phyloP scores from a whole-genome alignment of 1,139 yeast genomes.

The Maudiozyma humilis region DNA sequence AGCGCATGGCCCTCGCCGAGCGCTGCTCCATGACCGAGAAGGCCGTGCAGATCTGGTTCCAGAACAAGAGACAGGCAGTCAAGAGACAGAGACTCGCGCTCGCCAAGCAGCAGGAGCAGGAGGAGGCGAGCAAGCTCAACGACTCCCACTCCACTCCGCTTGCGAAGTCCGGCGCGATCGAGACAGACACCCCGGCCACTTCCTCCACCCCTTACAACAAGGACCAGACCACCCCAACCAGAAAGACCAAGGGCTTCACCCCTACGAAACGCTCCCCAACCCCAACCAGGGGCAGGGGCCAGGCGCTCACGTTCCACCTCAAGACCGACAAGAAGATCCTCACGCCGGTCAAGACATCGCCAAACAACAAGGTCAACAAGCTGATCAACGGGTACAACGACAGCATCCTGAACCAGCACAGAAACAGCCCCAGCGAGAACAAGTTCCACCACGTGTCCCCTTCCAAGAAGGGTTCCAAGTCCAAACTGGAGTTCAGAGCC shows the following conservation, averaged over 20 bases:
- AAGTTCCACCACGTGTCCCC: slow-evolving; percentile 7
- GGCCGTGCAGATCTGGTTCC: slow-evolving; percentile 97
- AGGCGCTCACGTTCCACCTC: slow-evolving; percentile 29
- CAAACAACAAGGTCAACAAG: slow-evolving; percentile 29
- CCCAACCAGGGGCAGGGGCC: slow-evolving; percentile 22
- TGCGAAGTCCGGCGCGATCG: slow-evolving; percentile 1
- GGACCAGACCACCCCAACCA: slow-evolving; percentile 10
- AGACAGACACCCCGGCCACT: too few relatives aligned
- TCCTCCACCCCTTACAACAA: slow-evolving; percentile 10
- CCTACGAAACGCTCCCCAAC: slow-evolving; percentile 7
- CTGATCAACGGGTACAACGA: slow-evolving; percentile 21
- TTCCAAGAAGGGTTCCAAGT: slow-evolving; percentile 4
- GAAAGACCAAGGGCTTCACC: slow-evolving; percentile 5
- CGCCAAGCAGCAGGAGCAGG: slow-evolving; percentile 6
- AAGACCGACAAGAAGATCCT: slow-evolving; percentile 26
- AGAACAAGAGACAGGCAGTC: slow-evolving; percentile 81
- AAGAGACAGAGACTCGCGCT: slow-evolving; percentile 35
- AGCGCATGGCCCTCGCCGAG: slow-evolving; percentile 67
- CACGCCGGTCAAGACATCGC: slow-evolving; percentile 28
- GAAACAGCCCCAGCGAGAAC: slow-evolving; percentile 5
- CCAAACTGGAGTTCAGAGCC: slow-evolving; percentile 12
- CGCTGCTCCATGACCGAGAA: slow-evolving; percentile 89
- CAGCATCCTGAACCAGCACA: background rate
- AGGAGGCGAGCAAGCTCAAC: too few relatives aligned
- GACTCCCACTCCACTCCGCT: too few relatives aligned